Evolutionary conservation across 129 eudicot genomes (phyloP).

Genomic region (Lactuca saligna): DNA sequence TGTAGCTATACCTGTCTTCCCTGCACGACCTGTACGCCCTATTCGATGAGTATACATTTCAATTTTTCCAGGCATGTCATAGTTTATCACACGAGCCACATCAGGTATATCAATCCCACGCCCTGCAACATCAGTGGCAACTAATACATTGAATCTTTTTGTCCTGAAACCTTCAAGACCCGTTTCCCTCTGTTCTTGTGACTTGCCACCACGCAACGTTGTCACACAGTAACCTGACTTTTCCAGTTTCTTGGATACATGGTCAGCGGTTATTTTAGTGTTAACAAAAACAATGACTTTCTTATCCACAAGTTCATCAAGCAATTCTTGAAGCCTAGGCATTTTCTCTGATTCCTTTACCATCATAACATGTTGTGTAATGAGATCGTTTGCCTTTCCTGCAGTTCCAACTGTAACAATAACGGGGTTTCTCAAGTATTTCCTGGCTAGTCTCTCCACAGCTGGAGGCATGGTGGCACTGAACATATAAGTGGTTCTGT

Average conservation of each 20-base stretch:
- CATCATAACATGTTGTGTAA: constrained; percentile 58
- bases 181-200: constrained; percentile 61
- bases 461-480: constrained; percentile 68
- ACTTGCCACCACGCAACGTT: constrained; percentile 60
- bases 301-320: constrained; percentile 52
- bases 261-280: constrained; percentile 49
- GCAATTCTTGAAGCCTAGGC: constrained; percentile 38
- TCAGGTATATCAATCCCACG: constrained; percentile 67
- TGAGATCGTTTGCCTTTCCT: constrained; percentile 58
- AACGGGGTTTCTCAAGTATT: constrained; percentile 57
- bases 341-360: constrained; percentile 51
- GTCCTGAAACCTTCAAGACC: constrained; percentile 62
- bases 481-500: constrained; percentile 60
- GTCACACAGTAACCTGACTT: constrained; percentile 52
- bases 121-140: constrained; percentile 61
- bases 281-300: constrained; percentile 58
- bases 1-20: constrained; percentile 61
- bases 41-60: constrained; percentile 63
- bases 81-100: constrained; percentile 61
- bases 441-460: constrained; percentile 59
- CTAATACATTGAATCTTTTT: constrained; percentile 52
- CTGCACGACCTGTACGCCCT: constrained; percentile 65
- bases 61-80: constrained; percentile 60
- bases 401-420: constrained; percentile 60
- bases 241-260: constrained; percentile 43